These are phyloP conservation scores for Collybia sordida DNA, from an alignment of 768 basidiomycete species.

Conservation along the genomic window DNA sequence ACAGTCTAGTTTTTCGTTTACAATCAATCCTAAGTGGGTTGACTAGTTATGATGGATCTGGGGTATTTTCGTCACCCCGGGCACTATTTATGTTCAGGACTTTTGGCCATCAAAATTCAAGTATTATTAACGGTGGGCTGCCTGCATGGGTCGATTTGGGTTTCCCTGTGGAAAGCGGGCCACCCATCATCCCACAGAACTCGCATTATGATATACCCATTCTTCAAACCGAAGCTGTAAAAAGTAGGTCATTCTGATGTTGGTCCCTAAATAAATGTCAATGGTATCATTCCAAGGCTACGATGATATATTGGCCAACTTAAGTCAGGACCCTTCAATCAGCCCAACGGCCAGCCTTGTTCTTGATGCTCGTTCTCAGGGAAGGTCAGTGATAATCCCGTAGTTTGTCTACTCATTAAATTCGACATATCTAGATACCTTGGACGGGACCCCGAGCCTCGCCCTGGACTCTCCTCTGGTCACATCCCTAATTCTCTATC, in stretches of 20 bases:
- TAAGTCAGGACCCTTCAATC: conserved; percentile 41
- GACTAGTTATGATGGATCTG: conserved; percentile 82
- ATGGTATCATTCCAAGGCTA: conserved; percentile 51
- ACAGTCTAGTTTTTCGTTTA: background rate
- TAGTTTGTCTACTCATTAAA: background rate
- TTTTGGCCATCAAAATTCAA: conserved; percentile 85
- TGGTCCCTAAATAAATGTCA: too few relatives aligned
- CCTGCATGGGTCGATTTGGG: conserved; percentile 78
- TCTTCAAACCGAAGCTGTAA: conserved; percentile 48
- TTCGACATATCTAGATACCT: conserved; percentile 53
- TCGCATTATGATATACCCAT: conserved; percentile 52
- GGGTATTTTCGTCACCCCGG: conserved; percentile 90
- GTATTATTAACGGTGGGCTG: conserved; percentile 91
- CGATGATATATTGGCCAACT: conserved; percentile 77
- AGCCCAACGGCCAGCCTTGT: conserved; percentile 62
- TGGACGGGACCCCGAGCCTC: conserved; percentile 85
- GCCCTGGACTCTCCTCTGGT: conserved; percentile 83
- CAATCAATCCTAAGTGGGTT: conserved; percentile 3
- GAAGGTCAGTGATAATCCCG: conserved; percentile 51
- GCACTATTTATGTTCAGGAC: conserved; percentile 93
- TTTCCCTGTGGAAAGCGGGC: conserved; percentile 44
- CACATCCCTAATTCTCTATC: conserved; percentile 90
- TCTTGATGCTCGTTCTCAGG: conserved; percentile 84
- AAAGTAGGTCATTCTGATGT: conserved; percentile 38
- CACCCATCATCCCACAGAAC: conserved; percentile 23